phyloP scores from a whole-genome alignment of 2,329 filamentous ascomycete genomes.

The Pezicula carpinea region DNA sequence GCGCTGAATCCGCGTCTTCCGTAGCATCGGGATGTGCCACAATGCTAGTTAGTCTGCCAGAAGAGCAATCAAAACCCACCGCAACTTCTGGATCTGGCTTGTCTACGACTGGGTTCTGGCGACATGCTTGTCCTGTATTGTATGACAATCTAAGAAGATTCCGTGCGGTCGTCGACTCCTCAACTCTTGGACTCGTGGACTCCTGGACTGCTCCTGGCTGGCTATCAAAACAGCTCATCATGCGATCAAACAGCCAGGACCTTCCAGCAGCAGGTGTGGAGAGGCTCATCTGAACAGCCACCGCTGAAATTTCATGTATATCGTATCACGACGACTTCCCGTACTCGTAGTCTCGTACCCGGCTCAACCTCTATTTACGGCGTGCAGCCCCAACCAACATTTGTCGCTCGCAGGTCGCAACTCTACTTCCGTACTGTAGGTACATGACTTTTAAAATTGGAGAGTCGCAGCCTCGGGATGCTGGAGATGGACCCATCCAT shows the following conservation, averaged over 20 bases:
- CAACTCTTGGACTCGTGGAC: too few species aligned
- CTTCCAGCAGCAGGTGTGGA: constrained; percentile 3
- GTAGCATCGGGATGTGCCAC: neutral
- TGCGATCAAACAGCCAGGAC: constrained; percentile 16
- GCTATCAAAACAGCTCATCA: constrained; percentile 11
- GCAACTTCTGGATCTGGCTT: neutral
- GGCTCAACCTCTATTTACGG: too few species aligned
- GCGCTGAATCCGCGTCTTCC: neutral
- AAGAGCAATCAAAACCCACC: neutral
- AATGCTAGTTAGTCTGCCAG: neutral
- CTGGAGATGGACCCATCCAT: too few species aligned
- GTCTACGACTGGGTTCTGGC: neutral
- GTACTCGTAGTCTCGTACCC: neutral
- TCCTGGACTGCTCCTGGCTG: too few species aligned
- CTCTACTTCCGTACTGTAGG: too few species aligned
- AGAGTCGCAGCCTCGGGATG: too few species aligned
- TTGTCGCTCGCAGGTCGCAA: too few species aligned
- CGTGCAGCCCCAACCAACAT: too few species aligned
- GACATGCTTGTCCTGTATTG: too few species aligned
- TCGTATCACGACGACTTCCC: neutral
- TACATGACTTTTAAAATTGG: too few species aligned
- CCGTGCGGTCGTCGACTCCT: too few species aligned
- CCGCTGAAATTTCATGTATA: neutral
- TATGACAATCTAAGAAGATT: too few species aligned
- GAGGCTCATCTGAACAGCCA: constrained; percentile 4